Conservation (phyloP, 495 filamentous ascomycete genomes). For the Xylaria bambusicola region DNA sequence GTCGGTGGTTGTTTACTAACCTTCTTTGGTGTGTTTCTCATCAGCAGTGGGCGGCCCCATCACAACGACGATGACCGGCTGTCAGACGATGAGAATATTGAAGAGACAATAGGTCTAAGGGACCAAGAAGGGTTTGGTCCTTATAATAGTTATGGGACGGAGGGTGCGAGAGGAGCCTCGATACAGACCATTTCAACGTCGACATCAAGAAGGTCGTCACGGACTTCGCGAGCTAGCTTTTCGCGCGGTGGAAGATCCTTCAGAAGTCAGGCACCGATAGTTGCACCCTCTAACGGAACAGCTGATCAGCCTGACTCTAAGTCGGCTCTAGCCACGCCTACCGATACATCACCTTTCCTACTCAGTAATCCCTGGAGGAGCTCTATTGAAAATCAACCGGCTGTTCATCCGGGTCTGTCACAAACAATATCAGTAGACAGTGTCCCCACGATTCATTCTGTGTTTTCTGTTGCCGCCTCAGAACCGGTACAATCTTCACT, state of each 20-base stretch:
- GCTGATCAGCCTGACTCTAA: conserved; percentile 19
- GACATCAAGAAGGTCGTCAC: conserved; percentile 40
- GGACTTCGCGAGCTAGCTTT: conserved; percentile 40
- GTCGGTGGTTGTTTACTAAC: conserved; percentile 86
- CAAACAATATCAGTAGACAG: conserved; percentile 43
- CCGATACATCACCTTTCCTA: conserved; percentile 34
- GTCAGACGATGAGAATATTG: conserved; percentile 53
- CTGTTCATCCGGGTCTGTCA: conserved; percentile 31
- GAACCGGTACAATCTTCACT: conserved; percentile 27
- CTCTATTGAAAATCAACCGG: conserved; percentile 17
- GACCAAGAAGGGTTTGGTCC: conserved; percentile 37
- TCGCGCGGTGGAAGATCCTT: conserved; percentile 8
- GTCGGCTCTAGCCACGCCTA: conserved; percentile 21
- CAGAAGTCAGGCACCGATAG: neutral
- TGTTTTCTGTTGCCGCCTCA: conserved; percentile 35
- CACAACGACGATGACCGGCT: conserved; percentile 56
- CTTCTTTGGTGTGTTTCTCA: conserved; percentile 91
- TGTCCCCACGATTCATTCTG: conserved; percentile 33
- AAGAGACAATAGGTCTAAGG: conserved; percentile 51
- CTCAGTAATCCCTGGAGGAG: conserved; percentile 35
- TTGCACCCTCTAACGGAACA: conserved; percentile 25
- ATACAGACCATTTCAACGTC: conserved; percentile 22
- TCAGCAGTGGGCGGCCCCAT: conserved; percentile 68
- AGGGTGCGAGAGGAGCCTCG: neutral
- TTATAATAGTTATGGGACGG: conserved; percentile 9